phyloP scores from a whole-genome alignment of 139 green algal species.

The Gonium pectorale region DNA sequence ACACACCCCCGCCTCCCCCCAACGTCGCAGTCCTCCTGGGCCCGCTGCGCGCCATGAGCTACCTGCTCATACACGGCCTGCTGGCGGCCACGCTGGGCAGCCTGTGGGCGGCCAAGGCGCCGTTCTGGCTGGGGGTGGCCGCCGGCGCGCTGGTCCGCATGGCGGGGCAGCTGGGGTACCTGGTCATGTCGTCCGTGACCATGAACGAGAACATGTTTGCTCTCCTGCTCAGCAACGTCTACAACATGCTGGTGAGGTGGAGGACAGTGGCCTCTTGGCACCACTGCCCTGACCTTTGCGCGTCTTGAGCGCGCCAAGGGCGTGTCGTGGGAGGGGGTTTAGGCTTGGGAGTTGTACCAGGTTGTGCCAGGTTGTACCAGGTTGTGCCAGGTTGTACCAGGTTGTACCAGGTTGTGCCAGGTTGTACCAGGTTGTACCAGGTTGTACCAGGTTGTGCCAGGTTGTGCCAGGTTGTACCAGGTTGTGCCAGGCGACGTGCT shows the following conservation, averaged over 20 bases:
- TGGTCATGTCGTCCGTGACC: slow-evolving; percentile 71
- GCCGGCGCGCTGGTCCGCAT: slow-evolving; percentile 65
- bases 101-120: slow-evolving; percentile 46
- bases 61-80: slow-evolving; percentile 83
- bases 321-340: too few species aligned
- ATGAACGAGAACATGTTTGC: slow-evolving; percentile 87
- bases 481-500: too few species aligned
- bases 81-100: slow-evolving; percentile 72
- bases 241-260: slow-evolving; percentile 76
- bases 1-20: background rate
- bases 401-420: too few species aligned
- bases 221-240: slow-evolving; percentile 78
- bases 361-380: too few species aligned
- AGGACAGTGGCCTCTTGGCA: too few species aligned
- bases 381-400: too few species aligned
- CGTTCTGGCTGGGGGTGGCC: slow-evolving; percentile 51
- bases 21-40: slow-evolving; percentile 80
- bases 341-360: too few species aligned
- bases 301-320: too few species aligned
- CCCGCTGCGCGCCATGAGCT: slow-evolving; percentile 76
- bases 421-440: too few species aligned
- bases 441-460: too few species aligned
- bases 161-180: slow-evolving; percentile 70
- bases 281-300: too few species aligned
- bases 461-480: too few species aligned